phyloP scores from a whole-genome alignment of 164 flowering plant species.

The Vitis rotundifolia region DNA sequence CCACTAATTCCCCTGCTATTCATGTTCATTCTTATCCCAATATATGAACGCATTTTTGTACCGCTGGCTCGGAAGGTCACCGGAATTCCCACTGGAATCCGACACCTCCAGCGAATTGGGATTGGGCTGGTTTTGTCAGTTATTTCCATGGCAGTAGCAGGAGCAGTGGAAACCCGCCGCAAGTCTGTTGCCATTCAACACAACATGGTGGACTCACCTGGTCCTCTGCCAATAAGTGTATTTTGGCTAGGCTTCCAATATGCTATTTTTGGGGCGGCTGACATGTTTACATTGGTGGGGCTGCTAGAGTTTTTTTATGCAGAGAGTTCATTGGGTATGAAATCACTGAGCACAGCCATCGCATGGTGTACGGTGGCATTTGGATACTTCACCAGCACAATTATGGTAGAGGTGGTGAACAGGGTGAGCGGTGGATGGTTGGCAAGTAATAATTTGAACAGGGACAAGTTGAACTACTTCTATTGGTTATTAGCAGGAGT shows the following conservation, averaged over 20 bases:
- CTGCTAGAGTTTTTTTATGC: slow-evolving; percentile 68
- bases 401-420: slow-evolving; percentile 66
- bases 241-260: slow-evolving; percentile 74
- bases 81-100: slow-evolving; percentile 64
- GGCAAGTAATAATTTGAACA: slow-evolving; percentile 57
- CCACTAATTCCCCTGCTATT: slow-evolving; percentile 59
- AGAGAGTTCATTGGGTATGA: slow-evolving; percentile 70
- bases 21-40: slow-evolving; percentile 55
- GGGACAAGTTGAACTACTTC: slow-evolving; percentile 64
- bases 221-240: slow-evolving; percentile 55
- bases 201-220: slow-evolving; percentile 48
- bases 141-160: slow-evolving; percentile 66
- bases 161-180: slow-evolving; percentile 48
- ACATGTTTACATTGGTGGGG: slow-evolving; percentile 71
- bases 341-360: slow-evolving; percentile 59
- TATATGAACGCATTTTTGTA: slow-evolving; percentile 60
- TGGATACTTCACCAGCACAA: slow-evolving; percentile 65
- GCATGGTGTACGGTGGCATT: slow-evolving; percentile 66
- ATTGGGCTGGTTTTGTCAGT: slow-evolving; percentile 61
- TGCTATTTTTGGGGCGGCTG: slow-evolving; percentile 63
- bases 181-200: slow-evolving; percentile 47
- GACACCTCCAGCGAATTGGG: slow-evolving; percentile 61
- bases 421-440: slow-evolving; percentile 72
- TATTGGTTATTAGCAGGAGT: slow-evolving; percentile 61
- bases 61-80: slow-evolving; percentile 59